A percentile compares a stretch with the other conserved stretches of the same genome.
phyloP scores from a whole-genome alignment of 768 basidiomycete species.

The Podaxis rugospora region DNA sequence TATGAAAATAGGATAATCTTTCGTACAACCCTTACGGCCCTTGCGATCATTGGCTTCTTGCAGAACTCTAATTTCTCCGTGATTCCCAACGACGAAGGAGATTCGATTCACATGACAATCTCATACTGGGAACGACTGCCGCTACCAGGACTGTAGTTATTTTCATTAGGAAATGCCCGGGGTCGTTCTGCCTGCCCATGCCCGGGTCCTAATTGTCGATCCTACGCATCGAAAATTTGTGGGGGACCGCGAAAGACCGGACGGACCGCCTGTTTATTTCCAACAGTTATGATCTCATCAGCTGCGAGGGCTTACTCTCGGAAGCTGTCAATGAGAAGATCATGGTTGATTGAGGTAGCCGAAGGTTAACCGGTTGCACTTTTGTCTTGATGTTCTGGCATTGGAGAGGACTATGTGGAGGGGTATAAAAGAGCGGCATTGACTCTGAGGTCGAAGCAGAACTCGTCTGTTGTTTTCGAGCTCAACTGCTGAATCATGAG shows the following conservation, averaged over 20 bases:
- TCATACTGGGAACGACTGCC: neutral
- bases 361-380: neutral
- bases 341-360: neutral
- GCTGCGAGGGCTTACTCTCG: neutral
- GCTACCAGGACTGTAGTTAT: neutral
- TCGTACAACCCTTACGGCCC: neutral
- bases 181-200: neutral
- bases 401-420: neutral
- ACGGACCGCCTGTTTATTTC: constrained; percentile 8
- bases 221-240: neutral
- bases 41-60: neutral
- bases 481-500: constrained; percentile 21
- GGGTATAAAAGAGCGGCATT: constrained; percentile 5
- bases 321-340: constrained; percentile 7
- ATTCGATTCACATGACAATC: constrained; percentile 1
- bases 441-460: neutral
- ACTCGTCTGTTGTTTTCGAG: constrained; percentile 2
- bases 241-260: constrained; percentile 9
- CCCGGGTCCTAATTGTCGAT: neutral
- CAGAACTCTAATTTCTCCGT: constrained; percentile 10
- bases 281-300: neutral
- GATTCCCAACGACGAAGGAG: neutral
- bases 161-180: neutral
- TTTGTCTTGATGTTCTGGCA: neutral
- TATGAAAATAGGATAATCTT: neutral